phyloP scores from a whole-genome alignment of 495 filamentous ascomycete genomes.

The Gamarada debralockiae region DNA sequence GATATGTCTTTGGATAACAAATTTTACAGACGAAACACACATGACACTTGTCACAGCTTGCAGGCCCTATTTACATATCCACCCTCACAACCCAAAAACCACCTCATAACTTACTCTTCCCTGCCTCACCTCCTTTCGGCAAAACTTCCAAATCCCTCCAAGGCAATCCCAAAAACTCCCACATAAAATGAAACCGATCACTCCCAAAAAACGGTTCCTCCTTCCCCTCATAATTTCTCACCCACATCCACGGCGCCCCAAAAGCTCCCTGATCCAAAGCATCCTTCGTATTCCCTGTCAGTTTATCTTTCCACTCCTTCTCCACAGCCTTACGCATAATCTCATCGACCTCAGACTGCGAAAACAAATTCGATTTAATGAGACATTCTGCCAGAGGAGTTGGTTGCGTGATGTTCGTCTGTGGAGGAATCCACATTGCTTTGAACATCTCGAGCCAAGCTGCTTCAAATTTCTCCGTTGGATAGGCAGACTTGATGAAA shows the following conservation, averaged over 20 bases:
- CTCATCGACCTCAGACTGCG: constrained; percentile 36
- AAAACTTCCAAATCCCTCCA: constrained; percentile 20
- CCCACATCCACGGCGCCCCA: constrained; percentile 71
- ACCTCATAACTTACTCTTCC: too few species aligned
- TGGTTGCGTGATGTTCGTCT: constrained; percentile 46
- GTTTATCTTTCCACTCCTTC: constrained; percentile 52
- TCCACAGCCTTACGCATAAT: constrained; percentile 47
- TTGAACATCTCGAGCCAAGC: constrained; percentile 43
- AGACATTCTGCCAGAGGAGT: constrained; percentile 25
- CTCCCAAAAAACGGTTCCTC: constrained; percentile 75
- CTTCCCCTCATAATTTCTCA: constrained; percentile 51
- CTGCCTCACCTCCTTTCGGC: constrained; percentile 5
- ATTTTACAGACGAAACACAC: too few species aligned
- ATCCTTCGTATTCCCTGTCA: constrained; percentile 55
- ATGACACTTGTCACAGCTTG: too few species aligned
- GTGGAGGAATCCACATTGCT: constrained; percentile 41
- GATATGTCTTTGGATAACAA: too few species aligned
- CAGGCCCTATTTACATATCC: too few species aligned
- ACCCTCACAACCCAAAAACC: too few species aligned
- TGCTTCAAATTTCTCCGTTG: constrained; percentile 35
- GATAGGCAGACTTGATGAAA: constrained; percentile 54
- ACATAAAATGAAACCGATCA: constrained; percentile 46
- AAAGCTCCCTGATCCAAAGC: constrained; percentile 63
- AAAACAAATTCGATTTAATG: constrained; percentile 34
- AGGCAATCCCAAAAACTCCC: constrained; percentile 20